Conservation (phyloP, 2,329 filamentous ascomycete genomes). For the Penicillium sumatraense region DNA sequence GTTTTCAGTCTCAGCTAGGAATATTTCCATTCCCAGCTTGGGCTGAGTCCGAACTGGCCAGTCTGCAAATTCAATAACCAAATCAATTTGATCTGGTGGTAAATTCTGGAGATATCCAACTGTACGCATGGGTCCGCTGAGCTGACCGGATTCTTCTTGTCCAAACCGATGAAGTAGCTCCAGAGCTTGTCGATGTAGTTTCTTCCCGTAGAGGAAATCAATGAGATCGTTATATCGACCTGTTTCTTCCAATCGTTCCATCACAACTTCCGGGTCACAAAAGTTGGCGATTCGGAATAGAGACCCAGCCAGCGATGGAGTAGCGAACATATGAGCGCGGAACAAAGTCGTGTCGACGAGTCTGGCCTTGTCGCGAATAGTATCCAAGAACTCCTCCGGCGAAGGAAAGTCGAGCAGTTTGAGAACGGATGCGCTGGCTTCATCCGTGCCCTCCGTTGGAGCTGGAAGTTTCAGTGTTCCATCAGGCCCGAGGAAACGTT, state of each 20-base stretch:
- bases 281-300: conserved; percentile 97
- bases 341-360: conserved; percentile 94
- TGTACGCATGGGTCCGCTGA: conserved; percentile 82
- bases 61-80: conserved; percentile 87
- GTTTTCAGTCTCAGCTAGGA: conserved; percentile 91
- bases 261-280: conserved; percentile 93
- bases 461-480: conserved; percentile 51
- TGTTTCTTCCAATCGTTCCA: conserved; percentile 86
- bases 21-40: conserved; percentile 85
- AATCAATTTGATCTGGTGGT: conserved; percentile 82
- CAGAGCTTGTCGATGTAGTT: conserved; percentile 83
- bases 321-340: conserved; percentile 91
- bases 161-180: conserved; percentile 83
- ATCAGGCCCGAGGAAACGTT: conserved; percentile 64
- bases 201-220: conserved; percentile 97
- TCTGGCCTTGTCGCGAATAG: conserved; percentile 75
- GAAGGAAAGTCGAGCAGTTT: conserved; percentile 53
- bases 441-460: conserved; percentile 40
- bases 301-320: conserved; percentile 80
- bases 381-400: conserved; percentile 69
- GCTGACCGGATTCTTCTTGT: conserved; percentile 54
- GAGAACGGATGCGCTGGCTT: conserved; percentile 50
- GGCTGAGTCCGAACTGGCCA: conserved; percentile 81
- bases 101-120: conserved; percentile 89
- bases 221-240: conserved; percentile 91